Base-by-base conservation (phyloP, 345 rosid species). In the Streptanthus diversifolius region DNA sequence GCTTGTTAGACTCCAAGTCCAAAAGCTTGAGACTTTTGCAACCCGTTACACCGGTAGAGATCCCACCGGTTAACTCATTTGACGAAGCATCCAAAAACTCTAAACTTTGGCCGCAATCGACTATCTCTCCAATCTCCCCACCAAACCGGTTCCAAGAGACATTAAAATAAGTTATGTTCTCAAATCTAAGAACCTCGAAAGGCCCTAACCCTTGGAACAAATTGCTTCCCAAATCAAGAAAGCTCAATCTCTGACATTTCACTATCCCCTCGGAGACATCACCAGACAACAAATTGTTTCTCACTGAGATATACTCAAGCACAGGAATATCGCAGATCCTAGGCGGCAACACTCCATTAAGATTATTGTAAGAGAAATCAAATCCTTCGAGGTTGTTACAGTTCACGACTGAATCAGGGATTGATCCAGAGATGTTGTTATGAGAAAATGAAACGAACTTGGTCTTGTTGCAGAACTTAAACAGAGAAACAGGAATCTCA, bases 141-240 rank as follows among this genome's bases (percentile, higher is more conserved):
- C 22, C 66, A 67, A 91, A 95, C 40, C 70, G 83, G 77, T 95
- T 91, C 69, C 81, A 66, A 0, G 99, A 91, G 8, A 91, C 80
- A 70, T 86, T 90, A 68, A 95, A 86, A 79, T 83, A 80, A 54
- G 82, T 81, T 65, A 90, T 79, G 67, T 90, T 95, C 76, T 72
- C 79, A 63, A 80, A 81, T 36, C 62, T 80, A 66, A 95, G 82
- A 74, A 81, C 85, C 70, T 77, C 82, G 29, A 91, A 83, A 40
- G 97, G 99, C 72, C 82, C 89, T 68, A 78, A 70, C 44, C 99
- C 96, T 14, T 77, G 36, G 22, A 95, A 95, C 68, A 48, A 19
- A 70, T 91, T 95, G 71, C 90, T 86, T 73, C 96, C 82, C 8
- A 95, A 82, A 88, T 95, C 92, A 77, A 95, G 70, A 79, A 58